phyloP scores from a whole-genome alignment of 1,139 yeast species.

The Protomyces gravidus region DNA sequence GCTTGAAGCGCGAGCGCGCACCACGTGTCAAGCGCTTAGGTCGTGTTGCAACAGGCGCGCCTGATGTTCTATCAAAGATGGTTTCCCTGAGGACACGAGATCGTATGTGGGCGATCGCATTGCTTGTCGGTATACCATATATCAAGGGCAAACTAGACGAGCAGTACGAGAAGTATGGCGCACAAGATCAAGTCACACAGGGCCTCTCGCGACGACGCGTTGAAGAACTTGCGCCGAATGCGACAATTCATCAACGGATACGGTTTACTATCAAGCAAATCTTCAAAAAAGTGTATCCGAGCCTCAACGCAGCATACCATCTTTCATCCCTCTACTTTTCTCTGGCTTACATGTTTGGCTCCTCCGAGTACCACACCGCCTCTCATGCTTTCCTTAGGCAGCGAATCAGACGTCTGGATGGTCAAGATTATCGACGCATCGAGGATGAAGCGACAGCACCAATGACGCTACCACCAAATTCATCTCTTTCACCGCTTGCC shows the following conservation, averaged over 20 bases:
- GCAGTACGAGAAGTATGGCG: slow-evolving; percentile 57
- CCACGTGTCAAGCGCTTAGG: slow-evolving; percentile 35
- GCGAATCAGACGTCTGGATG: slow-evolving; percentile 64
- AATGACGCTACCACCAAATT: slow-evolving; percentile 18
- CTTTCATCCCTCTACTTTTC: slow-evolving; percentile 57
- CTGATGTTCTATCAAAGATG: slow-evolving; percentile 53
- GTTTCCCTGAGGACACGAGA: slow-evolving; percentile 57
- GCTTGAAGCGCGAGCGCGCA: slow-evolving; percentile 60
- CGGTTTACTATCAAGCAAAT: slow-evolving; percentile 42
- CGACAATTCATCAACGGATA: slow-evolving; percentile 35
- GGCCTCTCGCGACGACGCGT: slow-evolving; percentile 27
- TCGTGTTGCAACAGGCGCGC: slow-evolving; percentile 40
- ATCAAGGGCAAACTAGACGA: slow-evolving; percentile 63
- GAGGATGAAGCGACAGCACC: slow-evolving; percentile 1
- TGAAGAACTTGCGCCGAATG: slow-evolving; percentile 37
- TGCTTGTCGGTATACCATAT: slow-evolving; percentile 60
- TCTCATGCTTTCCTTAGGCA: slow-evolving; percentile 61
- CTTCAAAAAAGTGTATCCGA: slow-evolving; percentile 62
- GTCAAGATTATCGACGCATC: slow-evolving; percentile 50
- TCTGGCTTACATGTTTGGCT: slow-evolving; percentile 64
- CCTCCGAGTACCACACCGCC: slow-evolving; percentile 59
- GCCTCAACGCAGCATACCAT: slow-evolving; percentile 49
- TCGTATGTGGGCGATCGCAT: slow-evolving; percentile 55
- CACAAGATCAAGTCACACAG: slow-evolving; percentile 38
- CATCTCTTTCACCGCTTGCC: slow-evolving; percentile 23